Evolutionary conservation across 345 rosid genomes (phyloP).

Genomic region (Brassica carinata): DNA sequence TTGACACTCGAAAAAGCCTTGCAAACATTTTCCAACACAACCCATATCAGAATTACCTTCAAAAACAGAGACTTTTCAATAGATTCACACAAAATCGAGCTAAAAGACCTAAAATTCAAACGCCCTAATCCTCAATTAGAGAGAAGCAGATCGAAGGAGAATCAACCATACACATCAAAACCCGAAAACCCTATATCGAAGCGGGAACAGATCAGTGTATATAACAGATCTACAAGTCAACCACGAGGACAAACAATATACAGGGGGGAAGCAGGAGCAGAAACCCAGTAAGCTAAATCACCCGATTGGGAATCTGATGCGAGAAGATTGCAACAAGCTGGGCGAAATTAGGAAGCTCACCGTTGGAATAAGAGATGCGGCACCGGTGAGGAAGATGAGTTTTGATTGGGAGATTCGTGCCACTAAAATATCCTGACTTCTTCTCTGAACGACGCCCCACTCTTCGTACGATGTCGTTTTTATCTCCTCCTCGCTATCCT

Average conservation of each 20-base stretch:
- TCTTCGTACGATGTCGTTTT: background rate
- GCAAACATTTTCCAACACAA: too few relatives aligned
- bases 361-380: slow-evolving; percentile 31
- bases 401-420: slow-evolving; percentile 24
- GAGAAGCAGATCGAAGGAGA: slow-evolving; percentile 29
- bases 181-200: background rate
- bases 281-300: background rate
- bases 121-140: background rate
- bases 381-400: slow-evolving; percentile 33
- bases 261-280: background rate
- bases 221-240: slow-evolving; percentile 38
- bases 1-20: too few relatives aligned
- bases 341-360: slow-evolving; percentile 4
- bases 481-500: background rate
- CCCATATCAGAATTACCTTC: too few relatives aligned
- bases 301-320: slow-evolving; percentile 16
- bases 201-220: slow-evolving; percentile 15
- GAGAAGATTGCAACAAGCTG: background rate
- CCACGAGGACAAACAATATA: slow-evolving; percentile 7
- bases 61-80: background rate
- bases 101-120: background rate
- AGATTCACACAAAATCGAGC: slow-evolving; percentile 17
- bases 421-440: slow-evolving; percentile 11
- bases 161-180: slow-evolving; percentile 21
- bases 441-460: background rate